Percentiles rank a stretch among this genome's conserved stretches.
These are phyloP conservation scores for Solanum habrochaites DNA, from an alignment of 257 asterid species.

Conservation along the genomic window DNA sequence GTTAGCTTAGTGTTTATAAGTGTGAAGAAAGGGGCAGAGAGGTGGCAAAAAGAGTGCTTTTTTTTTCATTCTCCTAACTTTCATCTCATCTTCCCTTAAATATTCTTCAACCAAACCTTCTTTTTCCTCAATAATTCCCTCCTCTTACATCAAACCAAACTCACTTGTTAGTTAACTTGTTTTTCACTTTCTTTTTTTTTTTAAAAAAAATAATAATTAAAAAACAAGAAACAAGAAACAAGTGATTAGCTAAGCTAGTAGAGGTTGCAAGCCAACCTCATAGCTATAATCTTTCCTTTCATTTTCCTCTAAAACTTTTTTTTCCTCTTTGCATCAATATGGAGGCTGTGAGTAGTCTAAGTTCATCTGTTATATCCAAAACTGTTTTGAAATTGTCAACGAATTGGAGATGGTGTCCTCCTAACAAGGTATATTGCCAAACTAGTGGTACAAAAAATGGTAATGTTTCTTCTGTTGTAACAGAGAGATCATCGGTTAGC, in stretches of 20 bases:
- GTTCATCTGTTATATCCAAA: constrained; percentile 23
- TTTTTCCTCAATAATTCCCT: constrained; percentile 23
- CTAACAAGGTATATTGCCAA: constrained; percentile 28
- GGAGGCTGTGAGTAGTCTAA: constrained; percentile 51
- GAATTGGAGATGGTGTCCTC: constrained; percentile 1
- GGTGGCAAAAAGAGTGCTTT: constrained; percentile 84
- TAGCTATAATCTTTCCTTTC: constrained; percentile 9
- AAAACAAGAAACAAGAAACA: background rate
- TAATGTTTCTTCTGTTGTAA: constrained; percentile 45
- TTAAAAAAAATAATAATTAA: background rate
- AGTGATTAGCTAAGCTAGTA: constrained; percentile 20
- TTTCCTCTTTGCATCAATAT: constrained; percentile 21
- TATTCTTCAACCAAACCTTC: constrained; percentile 24
- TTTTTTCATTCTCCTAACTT: constrained; percentile 51
- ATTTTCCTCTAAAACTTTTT: constrained; percentile 9
- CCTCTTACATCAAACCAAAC: constrained; percentile 62
- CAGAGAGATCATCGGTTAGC: constrained; percentile 38
- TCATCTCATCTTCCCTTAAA: constrained; percentile 49
- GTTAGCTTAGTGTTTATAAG: constrained; percentile 24
- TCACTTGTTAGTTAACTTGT: constrained; percentile 39
- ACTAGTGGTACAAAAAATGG: constrained; percentile 27
- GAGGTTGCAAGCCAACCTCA: constrained; percentile 20
- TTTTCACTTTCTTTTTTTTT: constrained; percentile 1
- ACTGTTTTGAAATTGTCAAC: background rate
- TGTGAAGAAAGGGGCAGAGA: constrained; percentile 20